Evolutionary conservation across 306 rosid genomes (phyloP), one percentile per base, ranked within the genome.

Genomic region (Trichosanthes truncata): DNA sequence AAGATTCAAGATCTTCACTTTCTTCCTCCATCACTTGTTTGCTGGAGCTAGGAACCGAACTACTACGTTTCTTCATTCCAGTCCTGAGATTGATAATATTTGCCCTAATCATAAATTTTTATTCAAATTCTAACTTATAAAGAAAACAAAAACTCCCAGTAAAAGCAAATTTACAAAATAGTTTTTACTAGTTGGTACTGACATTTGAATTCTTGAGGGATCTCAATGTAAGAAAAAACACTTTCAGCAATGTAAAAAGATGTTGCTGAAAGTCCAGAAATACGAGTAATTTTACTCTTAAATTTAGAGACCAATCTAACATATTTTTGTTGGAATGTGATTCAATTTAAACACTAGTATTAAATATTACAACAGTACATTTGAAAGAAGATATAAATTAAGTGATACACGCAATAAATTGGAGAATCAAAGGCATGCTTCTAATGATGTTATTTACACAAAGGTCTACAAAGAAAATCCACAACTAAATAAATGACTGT

Each of bases 1-100:
- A 80, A 17, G 60, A 49, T 56, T 81, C 61, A 17, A 18, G 57
- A 15, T 84, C 87, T 51, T 80, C 84, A 6, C 80, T 81, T 21
- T 81, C 84, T 9, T 68, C 43, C 51, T 68, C 43, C 43, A 77
- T 20, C 68, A 82, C 38, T 45, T 55, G 9, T 84, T 73, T 71
- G 63, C 55, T 80, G 7, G 81, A 36, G 36, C 77, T 77, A 57
- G 53, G 78, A 71, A 78, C 18, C 7, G 31, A 68, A 49, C 45
- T 63, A 26, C 46, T 25, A 6, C 14, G 43, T 14, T 62, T 84
- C 79, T 76, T 80, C 89, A 76, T 75, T 81, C 36, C n/a, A 57
- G 41, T 40, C 20, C 12, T 1, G 1, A 79, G 57, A 49, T 74
- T 66, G 20, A 67, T 53, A 43, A 43, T 29, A 49, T 33, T 73